Evolutionary conservation across 768 basidiomycete genomes (phyloP).

Genomic region (Tephrocybe sp.): DNA sequence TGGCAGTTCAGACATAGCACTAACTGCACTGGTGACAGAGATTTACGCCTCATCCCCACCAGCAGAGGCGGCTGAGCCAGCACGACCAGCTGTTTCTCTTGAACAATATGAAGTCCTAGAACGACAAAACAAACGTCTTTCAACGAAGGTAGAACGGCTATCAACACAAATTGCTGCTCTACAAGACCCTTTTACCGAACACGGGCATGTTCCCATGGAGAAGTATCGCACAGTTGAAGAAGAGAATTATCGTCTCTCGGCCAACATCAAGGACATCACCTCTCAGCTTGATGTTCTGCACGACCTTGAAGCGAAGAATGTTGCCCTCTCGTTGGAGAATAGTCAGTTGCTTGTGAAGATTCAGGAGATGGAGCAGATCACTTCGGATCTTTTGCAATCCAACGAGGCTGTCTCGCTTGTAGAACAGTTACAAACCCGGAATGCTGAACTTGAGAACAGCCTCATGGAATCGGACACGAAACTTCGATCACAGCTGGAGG

Average conservation of each 20-base stretch:
- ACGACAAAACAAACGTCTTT: slow-evolving; percentile 8
- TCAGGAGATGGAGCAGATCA: slow-evolving; percentile 27
- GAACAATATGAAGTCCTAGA: slow-evolving; percentile 4
- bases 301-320: slow-evolving; percentile 17
- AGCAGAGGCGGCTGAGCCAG: not conserved
- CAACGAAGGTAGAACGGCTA: slow-evolving; percentile 9
- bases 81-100: not conserved
- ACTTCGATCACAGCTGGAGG: slow-evolving; percentile 7
- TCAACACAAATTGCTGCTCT: slow-evolving; percentile 9
- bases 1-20: not conserved
- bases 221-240: slow-evolving; percentile 5
- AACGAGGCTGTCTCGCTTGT: slow-evolving; percentile 20
- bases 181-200: slow-evolving; percentile 23
- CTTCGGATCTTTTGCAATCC: slow-evolving; percentile 26
- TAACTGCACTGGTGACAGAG: not conserved
- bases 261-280: slow-evolving; percentile 8
- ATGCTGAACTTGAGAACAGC: slow-evolving; percentile 5
- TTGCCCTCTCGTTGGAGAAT: slow-evolving; percentile 27
- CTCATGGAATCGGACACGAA: slow-evolving; percentile 7
- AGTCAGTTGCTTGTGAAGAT: slow-evolving; percentile 22
- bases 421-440: slow-evolving; percentile 20
- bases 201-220: slow-evolving; percentile 12
- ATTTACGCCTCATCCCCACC: not conserved
- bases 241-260: slow-evolving; percentile 8
- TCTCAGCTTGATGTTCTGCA: slow-evolving; percentile 14